These are phyloP conservation scores for Coniosporium tulheliwenetii DNA, from an alignment of 2,329 filamentous ascomycete genomes.

Conservation along the genomic window DNA sequence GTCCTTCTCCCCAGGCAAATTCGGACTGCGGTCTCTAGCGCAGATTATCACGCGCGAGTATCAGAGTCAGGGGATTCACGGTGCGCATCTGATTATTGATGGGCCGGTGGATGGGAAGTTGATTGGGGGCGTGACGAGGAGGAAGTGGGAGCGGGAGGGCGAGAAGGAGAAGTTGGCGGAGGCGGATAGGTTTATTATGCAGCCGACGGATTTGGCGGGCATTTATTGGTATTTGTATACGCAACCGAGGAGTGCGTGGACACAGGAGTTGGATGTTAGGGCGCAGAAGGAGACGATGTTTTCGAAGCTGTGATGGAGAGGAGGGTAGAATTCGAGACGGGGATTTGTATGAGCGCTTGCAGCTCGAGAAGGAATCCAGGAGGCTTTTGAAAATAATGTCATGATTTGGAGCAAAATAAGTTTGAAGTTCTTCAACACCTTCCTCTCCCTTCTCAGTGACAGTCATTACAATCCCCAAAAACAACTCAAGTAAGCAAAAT, in stretches of 20 bases:
- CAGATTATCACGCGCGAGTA: conserved; percentile 6
- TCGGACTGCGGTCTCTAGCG: conserved; percentile 6
- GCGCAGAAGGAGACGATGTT: conserved; percentile 8
- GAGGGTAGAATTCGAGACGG: too few species aligned
- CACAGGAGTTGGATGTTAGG: conserved; percentile 10
- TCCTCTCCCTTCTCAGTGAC: too few species aligned
- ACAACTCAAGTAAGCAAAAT: too few species aligned
- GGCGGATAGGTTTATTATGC: conserved; percentile 3
- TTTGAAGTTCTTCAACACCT: too few species aligned
- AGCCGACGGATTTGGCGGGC: conserved; percentile 4
- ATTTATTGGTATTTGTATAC: conserved; percentile 10
- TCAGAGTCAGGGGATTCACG: conserved; percentile 4
- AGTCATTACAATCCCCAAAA: too few species aligned
- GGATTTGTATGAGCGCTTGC: too few species aligned
- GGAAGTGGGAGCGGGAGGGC: conserved; percentile 4
- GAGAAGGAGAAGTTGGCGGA: conserved; percentile 4
- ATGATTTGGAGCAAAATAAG: too few species aligned
- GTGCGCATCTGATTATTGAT: conserved; percentile 4
- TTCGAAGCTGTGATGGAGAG: conserved; percentile 1
- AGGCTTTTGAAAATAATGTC: too few species aligned
- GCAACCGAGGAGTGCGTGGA: conserved; percentile 11
- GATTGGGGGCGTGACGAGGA: conserved; percentile 3
- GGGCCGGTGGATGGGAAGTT: conserved; percentile 5
- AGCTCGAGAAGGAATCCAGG: too few species aligned
- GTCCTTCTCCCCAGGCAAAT: conserved; percentile 9